phyloP scores from a whole-genome alignment of 805 yeast genomes.

The Zygoascus tannicola region DNA sequence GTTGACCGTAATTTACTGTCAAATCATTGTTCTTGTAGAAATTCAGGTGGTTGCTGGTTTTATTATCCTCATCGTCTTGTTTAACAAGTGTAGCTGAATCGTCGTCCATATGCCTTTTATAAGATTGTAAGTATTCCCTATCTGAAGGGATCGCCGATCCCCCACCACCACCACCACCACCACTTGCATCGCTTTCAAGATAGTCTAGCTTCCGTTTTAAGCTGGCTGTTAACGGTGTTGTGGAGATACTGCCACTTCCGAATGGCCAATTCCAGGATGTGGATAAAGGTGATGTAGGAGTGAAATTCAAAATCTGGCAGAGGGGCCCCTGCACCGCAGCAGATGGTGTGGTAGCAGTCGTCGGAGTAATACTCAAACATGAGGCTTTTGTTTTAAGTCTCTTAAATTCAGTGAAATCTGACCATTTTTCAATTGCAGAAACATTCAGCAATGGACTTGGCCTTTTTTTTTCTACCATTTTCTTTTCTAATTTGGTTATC shows the following conservation, averaged over 20 bases:
- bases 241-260: too few relatives aligned
- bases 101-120: background rate
- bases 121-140: background rate
- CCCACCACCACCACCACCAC: background rate
- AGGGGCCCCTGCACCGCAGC: constrained; percentile 10
- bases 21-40: too few relatives aligned
- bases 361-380: constrained; percentile 7
- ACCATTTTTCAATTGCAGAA: background rate
- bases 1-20: background rate
- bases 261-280: background rate
- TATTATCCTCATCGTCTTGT: background rate
- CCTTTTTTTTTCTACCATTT: too few relatives aligned
- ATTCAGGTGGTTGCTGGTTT: background rate
- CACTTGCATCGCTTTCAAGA: background rate
- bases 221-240: background rate
- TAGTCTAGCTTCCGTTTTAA: background rate
- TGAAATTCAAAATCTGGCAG: background rate
- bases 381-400: background rate
- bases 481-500: too few relatives aligned
- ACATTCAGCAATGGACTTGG: constrained; percentile 1
- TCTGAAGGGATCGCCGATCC: background rate
- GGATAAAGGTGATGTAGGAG: background rate
- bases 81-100: background rate
- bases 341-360: constrained; percentile 18
- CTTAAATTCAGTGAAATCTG: background rate